Base-by-base conservation (phyloP, 768 basidiomycete genomes). In the Amanita pallidorosea region DNA sequence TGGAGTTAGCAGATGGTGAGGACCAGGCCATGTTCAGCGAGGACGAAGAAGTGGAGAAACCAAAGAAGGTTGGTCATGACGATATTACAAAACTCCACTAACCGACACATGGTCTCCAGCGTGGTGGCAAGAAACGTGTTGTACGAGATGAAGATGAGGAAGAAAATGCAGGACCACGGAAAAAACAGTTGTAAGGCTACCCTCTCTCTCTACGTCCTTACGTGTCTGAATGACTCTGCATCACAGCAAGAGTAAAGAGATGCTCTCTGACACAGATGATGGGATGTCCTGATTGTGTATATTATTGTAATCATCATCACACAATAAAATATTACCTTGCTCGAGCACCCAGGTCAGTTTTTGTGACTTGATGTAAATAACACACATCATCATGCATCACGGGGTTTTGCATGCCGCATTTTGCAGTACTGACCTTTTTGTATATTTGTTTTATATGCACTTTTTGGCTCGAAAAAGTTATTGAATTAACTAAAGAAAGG, bases 241-340 rank as follows among this genome's bases (percentile, higher is more conserved):
- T 46, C 52, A 11, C 54, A 93, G 91, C 61, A 94, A 93, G 74
- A 92, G 88, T 60, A 91, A 89, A 65, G 91, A 83, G 58, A 76
- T 81, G 64, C 79, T 95, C 45, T 85, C 85, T 6, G 89, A 93
- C 62, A 89, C 88, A 2, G 91, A 93, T 61, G 90, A 88, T 25
- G 86, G 87, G 47, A 84, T 83, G 81, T 70, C 76, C 61, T 84
- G 69, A 72, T 29, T 25, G n/a, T 49, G 42, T 22, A 27, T 51
- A 47, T 53, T 59, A 46, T 18, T 8, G 47, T n/a, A n/a, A n/a
- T n/a, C 22, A 23, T 23, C 5, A 23, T n/a, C n/a, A n/a, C n/a
- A n/a, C n/a, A n/a, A n/a, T n/a, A n/a, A n/a, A n/a, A n/a, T n/a
- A n/a, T n/a, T n/a, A n/a, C n/a, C n/a, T n/a, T n/a, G n/a, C n/a